These are phyloP conservation scores for Cyclanthera cordifolia DNA, from an alignment of 306 rosid species.

Conservation along the genomic window DNA sequence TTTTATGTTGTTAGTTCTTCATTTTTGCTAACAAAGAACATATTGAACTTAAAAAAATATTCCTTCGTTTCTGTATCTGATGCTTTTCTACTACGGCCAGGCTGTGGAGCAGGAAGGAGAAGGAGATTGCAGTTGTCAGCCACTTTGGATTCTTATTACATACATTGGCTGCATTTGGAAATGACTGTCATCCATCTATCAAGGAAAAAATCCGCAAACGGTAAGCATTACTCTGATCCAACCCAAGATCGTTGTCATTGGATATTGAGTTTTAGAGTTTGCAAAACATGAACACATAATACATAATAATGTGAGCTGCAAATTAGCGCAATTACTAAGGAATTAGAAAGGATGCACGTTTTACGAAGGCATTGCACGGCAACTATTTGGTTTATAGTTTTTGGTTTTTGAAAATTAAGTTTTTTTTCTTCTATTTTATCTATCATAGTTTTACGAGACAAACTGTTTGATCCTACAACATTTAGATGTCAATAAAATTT, in stretches of 20 bases:
- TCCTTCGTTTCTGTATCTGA: neutral
- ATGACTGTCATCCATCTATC: slow-evolving; percentile 62
- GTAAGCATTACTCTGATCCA: slow-evolving; percentile 6
- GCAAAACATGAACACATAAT: neutral
- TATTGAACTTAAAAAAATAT: too few species aligned
- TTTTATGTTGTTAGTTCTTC: neutral
- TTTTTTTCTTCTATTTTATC: too few species aligned
- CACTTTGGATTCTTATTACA: slow-evolving; percentile 60
- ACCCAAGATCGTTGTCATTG: neutral
- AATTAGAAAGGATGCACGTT: neutral
- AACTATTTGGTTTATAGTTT: too few species aligned
- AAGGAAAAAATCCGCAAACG: slow-evolving; percentile 40
- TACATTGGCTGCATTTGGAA: slow-evolving; percentile 54
- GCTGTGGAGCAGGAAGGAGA: slow-evolving; percentile 92
- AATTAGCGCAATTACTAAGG: neutral
- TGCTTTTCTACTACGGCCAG: slow-evolving; percentile 24
- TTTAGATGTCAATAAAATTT: too few species aligned
- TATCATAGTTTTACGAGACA: too few species aligned
- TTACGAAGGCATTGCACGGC: too few species aligned
- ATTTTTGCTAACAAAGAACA: too few species aligned
- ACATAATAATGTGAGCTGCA: neutral
- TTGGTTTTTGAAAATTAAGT: neutral
- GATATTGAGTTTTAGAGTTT: neutral
- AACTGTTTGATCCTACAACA: neutral
- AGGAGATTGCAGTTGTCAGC: slow-evolving; percentile 69